These are phyloP conservation scores for Austroboletus sp. DNA, from an alignment of 1,284 basidiomycete genomes.

Conservation along the genomic window DNA sequence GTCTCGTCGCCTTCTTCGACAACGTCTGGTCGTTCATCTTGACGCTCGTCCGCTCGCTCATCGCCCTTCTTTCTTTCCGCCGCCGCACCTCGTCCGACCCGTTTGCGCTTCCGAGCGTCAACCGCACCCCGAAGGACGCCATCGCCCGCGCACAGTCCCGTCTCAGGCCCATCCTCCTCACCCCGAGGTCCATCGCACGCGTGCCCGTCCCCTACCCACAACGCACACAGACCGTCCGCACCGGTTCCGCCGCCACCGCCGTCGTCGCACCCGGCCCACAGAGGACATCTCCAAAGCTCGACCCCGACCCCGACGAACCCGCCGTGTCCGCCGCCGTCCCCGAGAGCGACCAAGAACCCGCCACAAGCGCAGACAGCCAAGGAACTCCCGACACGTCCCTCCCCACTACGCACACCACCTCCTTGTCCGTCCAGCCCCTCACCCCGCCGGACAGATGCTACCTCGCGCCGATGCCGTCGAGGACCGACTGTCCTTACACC, in stretches of 20 bases:
- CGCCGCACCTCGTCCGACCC: slow-evolving; percentile 15
- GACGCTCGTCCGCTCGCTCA: slow-evolving; percentile 29
- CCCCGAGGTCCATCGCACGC: slow-evolving; percentile 11
- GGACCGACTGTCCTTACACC: slow-evolving; percentile 20
- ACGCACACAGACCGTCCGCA: slow-evolving; percentile 9
- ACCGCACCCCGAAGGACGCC: slow-evolving; percentile 7
- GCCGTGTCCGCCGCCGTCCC: slow-evolving; percentile 8
- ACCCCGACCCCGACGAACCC: slow-evolving; percentile 12
- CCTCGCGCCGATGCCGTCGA: slow-evolving; percentile 15
- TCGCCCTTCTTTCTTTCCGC: slow-evolving; percentile 17
- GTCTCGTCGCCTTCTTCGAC: slow-evolving; percentile 10
- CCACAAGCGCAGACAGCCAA: not conserved
- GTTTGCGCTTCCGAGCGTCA: slow-evolving; percentile 6
- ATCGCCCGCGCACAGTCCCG: slow-evolving; percentile 13
- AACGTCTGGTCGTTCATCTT: slow-evolving; percentile 24
- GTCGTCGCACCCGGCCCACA: not conserved
- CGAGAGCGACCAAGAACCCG: not conserved
- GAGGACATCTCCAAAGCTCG: slow-evolving; percentile 23
- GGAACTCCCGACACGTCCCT: slow-evolving; percentile 14
- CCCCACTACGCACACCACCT: slow-evolving; percentile 7
- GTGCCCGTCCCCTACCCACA: not conserved
- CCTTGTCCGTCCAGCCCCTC: slow-evolving; percentile 17
- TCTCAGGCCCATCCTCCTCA: slow-evolving; percentile 24
- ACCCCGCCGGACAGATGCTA: slow-evolving; percentile 27
- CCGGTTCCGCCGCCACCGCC: slow-evolving; percentile 6